phyloP scores from a whole-genome alignment of 2,329 filamentous ascomycete species.

The Botrytis elliptica region DNA sequence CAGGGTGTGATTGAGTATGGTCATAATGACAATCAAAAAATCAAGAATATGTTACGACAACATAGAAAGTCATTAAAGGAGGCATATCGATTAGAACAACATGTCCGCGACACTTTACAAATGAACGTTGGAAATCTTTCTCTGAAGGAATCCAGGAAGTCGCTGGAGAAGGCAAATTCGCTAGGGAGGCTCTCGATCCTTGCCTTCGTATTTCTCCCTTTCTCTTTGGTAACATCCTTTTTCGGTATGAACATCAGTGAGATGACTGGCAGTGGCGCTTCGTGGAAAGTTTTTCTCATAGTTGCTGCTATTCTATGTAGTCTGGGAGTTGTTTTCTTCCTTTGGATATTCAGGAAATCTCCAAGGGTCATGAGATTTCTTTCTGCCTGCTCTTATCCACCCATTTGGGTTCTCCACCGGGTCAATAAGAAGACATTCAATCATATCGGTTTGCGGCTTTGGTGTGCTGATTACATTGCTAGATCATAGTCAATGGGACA shows the following conservation, averaged over 20 bases:
- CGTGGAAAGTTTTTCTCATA: neutral
- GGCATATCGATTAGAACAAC: neutral
- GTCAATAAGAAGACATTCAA: neutral
- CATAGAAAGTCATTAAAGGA: neutral
- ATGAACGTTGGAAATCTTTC: neutral
- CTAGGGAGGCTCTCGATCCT: neutral
- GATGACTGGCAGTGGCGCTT: neutral
- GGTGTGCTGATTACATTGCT: neutral
- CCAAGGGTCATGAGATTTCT: neutral
- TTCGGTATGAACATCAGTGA: conserved; percentile 8
- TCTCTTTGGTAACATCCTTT: neutral
- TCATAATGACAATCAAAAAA: neutral
- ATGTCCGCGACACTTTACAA: neutral
- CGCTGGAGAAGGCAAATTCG: neutral
- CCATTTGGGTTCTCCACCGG: neutral
- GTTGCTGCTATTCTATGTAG: neutral
- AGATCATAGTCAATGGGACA: neutral
- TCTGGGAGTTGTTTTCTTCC: neutral
- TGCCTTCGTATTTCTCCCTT: neutral
- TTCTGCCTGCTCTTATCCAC: neutral
- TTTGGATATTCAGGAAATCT: neutral
- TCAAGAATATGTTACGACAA: too few relatives aligned
- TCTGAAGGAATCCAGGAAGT: neutral
- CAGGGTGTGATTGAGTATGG: neutral
- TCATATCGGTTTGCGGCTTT: neutral